A percentile compares a stretch with the other conserved stretches of the same genome.
Conservation (phyloP, 2,329 filamentous ascomycete genomes). For the Colletotrichum tofieldiae region DNA sequence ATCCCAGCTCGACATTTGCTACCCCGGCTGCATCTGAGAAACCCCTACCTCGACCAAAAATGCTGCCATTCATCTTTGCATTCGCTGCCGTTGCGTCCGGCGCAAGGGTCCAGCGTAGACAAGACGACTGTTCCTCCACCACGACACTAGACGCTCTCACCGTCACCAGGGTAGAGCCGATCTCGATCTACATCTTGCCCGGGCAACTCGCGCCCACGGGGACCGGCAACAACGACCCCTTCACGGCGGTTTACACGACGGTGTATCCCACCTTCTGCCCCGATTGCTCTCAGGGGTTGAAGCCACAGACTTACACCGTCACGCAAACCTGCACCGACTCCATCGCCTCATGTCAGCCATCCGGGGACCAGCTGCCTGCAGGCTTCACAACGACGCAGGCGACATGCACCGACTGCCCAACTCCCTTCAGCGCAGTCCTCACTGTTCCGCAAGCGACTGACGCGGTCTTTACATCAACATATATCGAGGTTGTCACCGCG, state of each 20-base stretch:
- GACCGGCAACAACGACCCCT: slow-evolving; percentile 14
- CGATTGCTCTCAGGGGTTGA: slow-evolving; percentile 21
- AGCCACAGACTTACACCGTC: slow-evolving; percentile 38
- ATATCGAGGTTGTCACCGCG: slow-evolving; percentile 20
- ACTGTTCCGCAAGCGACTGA: slow-evolving; percentile 28
- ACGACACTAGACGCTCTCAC: slow-evolving; percentile 33
- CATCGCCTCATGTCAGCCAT: slow-evolving; percentile 31
- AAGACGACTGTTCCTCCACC: slow-evolving; percentile 31
- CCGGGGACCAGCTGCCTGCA: slow-evolving; percentile 23
- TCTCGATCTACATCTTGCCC: slow-evolving; percentile 34
- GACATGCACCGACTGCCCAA: slow-evolving; percentile 31
- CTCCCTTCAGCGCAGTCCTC: slow-evolving; percentile 33
- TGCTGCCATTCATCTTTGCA: slow-evolving; percentile 28
- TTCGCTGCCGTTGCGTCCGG: slow-evolving; percentile 30
- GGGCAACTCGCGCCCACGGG: slow-evolving; percentile 21
- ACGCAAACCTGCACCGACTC: slow-evolving; percentile 37
- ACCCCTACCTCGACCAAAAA: slow-evolving; percentile 24
- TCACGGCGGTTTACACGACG: slow-evolving; percentile 32
- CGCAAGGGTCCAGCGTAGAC: slow-evolving; percentile 30
- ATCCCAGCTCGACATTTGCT: slow-evolving; percentile 6
- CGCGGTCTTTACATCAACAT: slow-evolving; percentile 25
- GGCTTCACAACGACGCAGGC: slow-evolving; percentile 37
- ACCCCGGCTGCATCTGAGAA: slow-evolving; percentile 11
- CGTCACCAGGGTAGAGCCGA: slow-evolving; percentile 39
- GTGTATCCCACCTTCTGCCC: slow-evolving; percentile 39